Base-by-base conservation (phyloP, 495 filamentous ascomycete species). In the Sphaerosporella brunnea region DNA sequence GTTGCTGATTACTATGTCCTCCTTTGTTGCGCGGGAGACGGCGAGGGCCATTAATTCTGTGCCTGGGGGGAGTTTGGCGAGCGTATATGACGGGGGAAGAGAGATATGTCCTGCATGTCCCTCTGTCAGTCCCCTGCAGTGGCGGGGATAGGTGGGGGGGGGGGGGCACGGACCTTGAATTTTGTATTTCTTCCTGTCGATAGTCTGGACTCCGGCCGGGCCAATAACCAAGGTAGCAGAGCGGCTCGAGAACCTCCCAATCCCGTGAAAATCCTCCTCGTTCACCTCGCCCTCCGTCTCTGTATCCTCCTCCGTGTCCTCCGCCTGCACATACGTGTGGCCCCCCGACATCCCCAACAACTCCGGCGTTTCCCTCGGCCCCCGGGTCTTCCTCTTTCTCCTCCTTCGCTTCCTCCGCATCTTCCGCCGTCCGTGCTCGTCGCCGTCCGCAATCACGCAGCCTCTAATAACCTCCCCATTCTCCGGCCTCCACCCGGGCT, bases 401-500 rank as follows among this genome's bases (percentile, higher is more conserved):
- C 21, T 44, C 40, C 9, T 40, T 13, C 30, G 35, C 21, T 39
- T 24, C 18, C 50, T 37, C 16, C 34, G 36, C 34, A 34, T 62
- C 32, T 36, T 52, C 23, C 35, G 41, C 35, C 20, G 50, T 25
- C 19, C 50, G 4, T 32, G 36, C 21, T 38, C 4, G 36, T 45
- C 34, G 23, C 39, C 38, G 24, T 42, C 53, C 47, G 50, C 51
- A 23, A 62, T 38, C 25, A 41, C 48, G 36, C 52, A 58, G 10
- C 55, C 53, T n/a, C 48, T 34, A 19, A 66, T 36, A 1, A 54
- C 37, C 24, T 65, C 60, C 3, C 62, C 65, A 13, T 59, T 42
- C 23, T 36, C 49, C 1, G 66, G 66, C 26, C 49, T 55, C 65
- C 65, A 68, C 4, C 44, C 42, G 36, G 49, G 51, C 11, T 55